A percentile compares a stretch with the other conserved stretches of the same genome.
These are phyloP conservation scores for Candida pseudocylindracea DNA, from an alignment of 1,139 yeast species.

Conservation along the genomic window DNA sequence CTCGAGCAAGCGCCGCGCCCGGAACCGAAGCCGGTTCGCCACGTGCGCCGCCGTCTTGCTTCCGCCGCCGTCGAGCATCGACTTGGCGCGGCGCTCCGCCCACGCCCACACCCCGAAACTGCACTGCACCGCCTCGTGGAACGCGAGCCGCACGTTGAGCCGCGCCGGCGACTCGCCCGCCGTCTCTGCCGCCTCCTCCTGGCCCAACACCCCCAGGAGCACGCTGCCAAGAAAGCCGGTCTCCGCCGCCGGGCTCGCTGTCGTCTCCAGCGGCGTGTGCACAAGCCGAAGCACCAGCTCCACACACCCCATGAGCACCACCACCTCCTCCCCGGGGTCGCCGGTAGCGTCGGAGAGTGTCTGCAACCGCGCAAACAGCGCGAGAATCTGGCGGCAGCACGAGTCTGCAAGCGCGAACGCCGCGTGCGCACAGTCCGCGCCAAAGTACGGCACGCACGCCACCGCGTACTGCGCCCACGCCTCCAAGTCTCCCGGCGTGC, in stretches of 20 bases:
- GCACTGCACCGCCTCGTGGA: slow-evolving; percentile 33
- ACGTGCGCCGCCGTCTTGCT: slow-evolving; percentile 29
- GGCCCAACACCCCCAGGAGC: slow-evolving; percentile 70
- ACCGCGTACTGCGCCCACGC: too few species aligned
- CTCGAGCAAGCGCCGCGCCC: slow-evolving; percentile 47
- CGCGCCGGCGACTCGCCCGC: slow-evolving; percentile 31
- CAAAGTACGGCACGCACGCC: too few species aligned
- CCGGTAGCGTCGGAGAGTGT: too few species aligned
- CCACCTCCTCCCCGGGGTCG: too few species aligned
- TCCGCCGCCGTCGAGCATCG: too few species aligned
- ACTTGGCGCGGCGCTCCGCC: slow-evolving; percentile 20
- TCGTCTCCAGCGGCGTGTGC: slow-evolving; percentile 28
- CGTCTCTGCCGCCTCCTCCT: slow-evolving; percentile 39
- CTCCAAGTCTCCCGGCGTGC: too few species aligned
- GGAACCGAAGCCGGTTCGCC: slow-evolving; percentile 48
- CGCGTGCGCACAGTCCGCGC: too few species aligned
- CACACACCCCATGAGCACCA: slow-evolving; percentile 10
- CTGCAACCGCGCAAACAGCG: too few species aligned
- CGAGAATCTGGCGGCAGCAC: too few species aligned
- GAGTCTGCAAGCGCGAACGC: too few species aligned
- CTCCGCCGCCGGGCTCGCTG: slow-evolving; percentile 2
- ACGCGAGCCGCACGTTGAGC: slow-evolving; percentile 32
- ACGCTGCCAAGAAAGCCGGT: slow-evolving; percentile 53
- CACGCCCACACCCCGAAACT: slow-evolving; percentile 53
- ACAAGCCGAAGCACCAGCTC: slow-evolving; percentile 39